phyloP scores from a whole-genome alignment of 345 rosid species.

The Rhodamnia rubescens region DNA sequence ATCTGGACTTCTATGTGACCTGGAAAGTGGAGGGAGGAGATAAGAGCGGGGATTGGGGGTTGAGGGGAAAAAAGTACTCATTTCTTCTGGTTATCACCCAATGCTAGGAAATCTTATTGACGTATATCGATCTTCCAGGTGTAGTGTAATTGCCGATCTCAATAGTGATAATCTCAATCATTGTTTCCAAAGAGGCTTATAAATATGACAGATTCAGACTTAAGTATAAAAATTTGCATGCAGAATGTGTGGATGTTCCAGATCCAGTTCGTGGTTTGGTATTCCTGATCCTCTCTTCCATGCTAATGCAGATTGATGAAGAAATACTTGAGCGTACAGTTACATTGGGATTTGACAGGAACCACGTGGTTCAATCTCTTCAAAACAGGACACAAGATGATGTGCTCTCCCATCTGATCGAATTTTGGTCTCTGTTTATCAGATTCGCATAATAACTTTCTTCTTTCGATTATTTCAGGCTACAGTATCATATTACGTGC shows the following conservation, averaged over 20 bases:
- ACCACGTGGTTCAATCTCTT: slow-evolving; percentile 66
- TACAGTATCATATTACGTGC: slow-evolving; percentile 84
- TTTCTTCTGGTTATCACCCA: background rate
- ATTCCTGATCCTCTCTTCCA: background rate
- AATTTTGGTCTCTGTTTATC: background rate
- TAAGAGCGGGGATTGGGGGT: background rate
- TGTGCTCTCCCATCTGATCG: slow-evolving; percentile 24
- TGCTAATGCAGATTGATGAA: slow-evolving; percentile 62
- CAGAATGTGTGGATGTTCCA: background rate
- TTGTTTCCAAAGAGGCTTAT: background rate
- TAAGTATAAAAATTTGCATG: background rate
- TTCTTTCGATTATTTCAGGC: slow-evolving; percentile 42
- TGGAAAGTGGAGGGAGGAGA: background rate
- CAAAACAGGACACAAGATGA: slow-evolving; percentile 67
- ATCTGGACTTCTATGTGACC: background rate
- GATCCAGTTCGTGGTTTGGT: background rate
- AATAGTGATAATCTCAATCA: background rate
- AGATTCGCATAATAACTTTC: background rate
- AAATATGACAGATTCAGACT: background rate
- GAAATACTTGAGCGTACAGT: slow-evolving; percentile 74
- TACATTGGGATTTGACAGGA: slow-evolving; percentile 66
- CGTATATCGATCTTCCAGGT: background rate
- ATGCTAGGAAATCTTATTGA: background rate
- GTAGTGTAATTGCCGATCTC: background rate
- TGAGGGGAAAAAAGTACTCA: background rate